phyloP scores from a whole-genome alignment of 2,329 filamentous ascomycete genomes.

The Rhytidhysteron rufulum region DNA sequence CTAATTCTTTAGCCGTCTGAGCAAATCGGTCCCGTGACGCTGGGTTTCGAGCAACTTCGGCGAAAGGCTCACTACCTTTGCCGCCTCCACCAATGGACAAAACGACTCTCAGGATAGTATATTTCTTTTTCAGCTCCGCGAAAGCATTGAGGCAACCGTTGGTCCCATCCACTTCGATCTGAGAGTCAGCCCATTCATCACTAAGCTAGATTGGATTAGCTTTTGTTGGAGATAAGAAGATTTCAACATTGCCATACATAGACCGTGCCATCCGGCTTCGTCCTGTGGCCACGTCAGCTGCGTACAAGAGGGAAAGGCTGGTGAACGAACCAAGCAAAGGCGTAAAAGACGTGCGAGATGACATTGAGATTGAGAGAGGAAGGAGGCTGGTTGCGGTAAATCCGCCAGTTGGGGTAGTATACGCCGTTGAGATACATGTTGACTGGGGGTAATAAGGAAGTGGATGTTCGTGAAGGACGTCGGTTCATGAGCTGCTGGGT shows the following conservation, averaged over 20 bases:
- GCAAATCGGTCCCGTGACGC: conserved; percentile 66
- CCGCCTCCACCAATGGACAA: conserved; percentile 75
- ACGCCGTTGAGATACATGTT: conserved; percentile 62
- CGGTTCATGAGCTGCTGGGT: conserved; percentile 2
- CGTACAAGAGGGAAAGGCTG: conserved; percentile 6
- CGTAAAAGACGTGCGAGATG: conserved; percentile 79
- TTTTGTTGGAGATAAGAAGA: conserved; percentile 27
- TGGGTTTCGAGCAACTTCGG: conserved; percentile 60
- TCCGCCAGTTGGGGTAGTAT: conserved; percentile 77
- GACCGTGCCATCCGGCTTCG: conserved; percentile 67
- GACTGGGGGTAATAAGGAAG: conserved; percentile 17
- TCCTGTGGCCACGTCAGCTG: conserved; percentile 41
- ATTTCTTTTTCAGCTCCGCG: conserved; percentile 66
- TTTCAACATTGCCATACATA: conserved; percentile 65
- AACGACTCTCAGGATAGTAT: conserved; percentile 69
- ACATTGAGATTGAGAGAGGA: conserved; percentile 70
- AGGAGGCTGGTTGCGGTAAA: conserved; percentile 70
- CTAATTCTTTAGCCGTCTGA: conserved; percentile 60
- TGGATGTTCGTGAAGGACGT: not conserved
- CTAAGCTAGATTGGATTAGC: conserved; percentile 67
- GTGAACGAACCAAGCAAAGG: conserved; percentile 60
- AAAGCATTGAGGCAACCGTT: conserved; percentile 65
- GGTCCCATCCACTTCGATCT: conserved; percentile 66
- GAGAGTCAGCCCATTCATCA: conserved; percentile 73
- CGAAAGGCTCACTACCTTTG: conserved; percentile 63